Conservation (phyloP, 768 basidiomycete species). For the Roridomyces roridus region DNA sequence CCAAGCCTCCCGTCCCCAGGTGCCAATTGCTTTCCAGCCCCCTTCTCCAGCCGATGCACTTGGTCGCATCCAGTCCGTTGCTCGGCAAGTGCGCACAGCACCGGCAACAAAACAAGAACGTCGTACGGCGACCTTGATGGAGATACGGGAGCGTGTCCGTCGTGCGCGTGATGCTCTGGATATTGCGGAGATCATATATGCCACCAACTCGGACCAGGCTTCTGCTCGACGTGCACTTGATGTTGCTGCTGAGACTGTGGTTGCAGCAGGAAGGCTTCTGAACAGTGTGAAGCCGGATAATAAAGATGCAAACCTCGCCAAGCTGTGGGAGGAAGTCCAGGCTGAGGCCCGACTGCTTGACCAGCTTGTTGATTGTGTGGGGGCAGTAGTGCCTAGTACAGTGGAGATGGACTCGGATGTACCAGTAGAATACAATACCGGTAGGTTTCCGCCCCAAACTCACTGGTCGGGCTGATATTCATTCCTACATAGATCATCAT, state of each 20-base stretch:
- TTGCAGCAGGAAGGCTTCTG: slow-evolving; percentile 16
- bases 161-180: slow-evolving; percentile 5
- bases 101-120: slow-evolving; percentile 14
- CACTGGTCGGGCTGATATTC: too few relatives aligned
- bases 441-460: slow-evolving; percentile 2
- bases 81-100: slow-evolving; percentile 1
- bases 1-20: slow-evolving; percentile 8
- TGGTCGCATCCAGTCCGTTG: slow-evolving; percentile 6
- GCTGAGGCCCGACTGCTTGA: slow-evolving; percentile 14
- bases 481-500: slow-evolving; percentile 19
- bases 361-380: slow-evolving; percentile 16
- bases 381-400: slow-evolving; percentile 14
- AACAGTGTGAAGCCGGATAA: slow-evolving; percentile 11
- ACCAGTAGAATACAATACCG: slow-evolving; percentile 9
- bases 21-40: slow-evolving; percentile 11
- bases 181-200: slow-evolving; percentile 4
- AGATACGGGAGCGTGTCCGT: slow-evolving; percentile 11
- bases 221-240: slow-evolving; percentile 12
- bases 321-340: slow-evolving; percentile 12
- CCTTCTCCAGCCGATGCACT: slow-evolving; percentile 5
- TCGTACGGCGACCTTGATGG: slow-evolving; percentile 8
- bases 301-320: slow-evolving; percentile 6
- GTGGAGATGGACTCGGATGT: not conserved
- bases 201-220: slow-evolving; percentile 9
- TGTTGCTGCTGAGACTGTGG: slow-evolving; percentile 13